phyloP scores from a whole-genome alignment of 108 stramenopile genomes.

The Skeletonema costatum region DNA sequence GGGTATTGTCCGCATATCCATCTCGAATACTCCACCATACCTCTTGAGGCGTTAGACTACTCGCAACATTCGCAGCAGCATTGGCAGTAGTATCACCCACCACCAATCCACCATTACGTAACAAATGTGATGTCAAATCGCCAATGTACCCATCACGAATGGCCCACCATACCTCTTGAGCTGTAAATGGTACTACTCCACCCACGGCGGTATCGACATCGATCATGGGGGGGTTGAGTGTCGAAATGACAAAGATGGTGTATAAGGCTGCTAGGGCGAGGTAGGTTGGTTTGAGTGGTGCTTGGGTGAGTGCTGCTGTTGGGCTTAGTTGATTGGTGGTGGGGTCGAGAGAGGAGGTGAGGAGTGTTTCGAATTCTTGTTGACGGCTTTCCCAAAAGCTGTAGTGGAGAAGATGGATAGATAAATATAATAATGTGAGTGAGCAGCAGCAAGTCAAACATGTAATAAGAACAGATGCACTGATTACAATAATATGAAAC shows the following conservation, averaged over 20 bases:
- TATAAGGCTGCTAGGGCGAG: slow-evolving; percentile 46
- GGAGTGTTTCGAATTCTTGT: slow-evolving; percentile 44
- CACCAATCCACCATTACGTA: slow-evolving; percentile 42
- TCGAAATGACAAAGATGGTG: slow-evolving; percentile 10
- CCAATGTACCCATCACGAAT: slow-evolving; percentile 46
- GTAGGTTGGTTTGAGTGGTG: slow-evolving; percentile 42
- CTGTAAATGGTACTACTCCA: slow-evolving; percentile 26
- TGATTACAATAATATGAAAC: neutral
- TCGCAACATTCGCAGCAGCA: slow-evolving; percentile 2
- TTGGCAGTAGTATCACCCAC: slow-evolving; percentile 8
- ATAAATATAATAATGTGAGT: neutral
- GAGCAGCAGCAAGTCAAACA: neutral
- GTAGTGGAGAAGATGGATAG: neutral
- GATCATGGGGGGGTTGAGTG: neutral
- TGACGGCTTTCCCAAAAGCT: slow-evolving; percentile 45
- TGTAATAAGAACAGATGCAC: neutral
- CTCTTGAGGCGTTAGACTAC: slow-evolving; percentile 48
- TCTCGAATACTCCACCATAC: slow-evolving; percentile 49
- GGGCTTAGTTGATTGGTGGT: neutral
- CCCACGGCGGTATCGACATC: neutral
- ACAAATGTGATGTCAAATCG: slow-evolving; percentile 22
- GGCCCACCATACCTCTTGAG: slow-evolving; percentile 49
- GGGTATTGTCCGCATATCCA: slow-evolving; percentile 40
- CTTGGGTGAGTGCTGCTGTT: slow-evolving; percentile 15
- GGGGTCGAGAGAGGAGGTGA: slow-evolving; percentile 13